Percentiles rank a stretch among this genome's conserved stretches.
Conservation (phyloP, 176 grass and related monocot species). For the Oryza punctata region DNA sequence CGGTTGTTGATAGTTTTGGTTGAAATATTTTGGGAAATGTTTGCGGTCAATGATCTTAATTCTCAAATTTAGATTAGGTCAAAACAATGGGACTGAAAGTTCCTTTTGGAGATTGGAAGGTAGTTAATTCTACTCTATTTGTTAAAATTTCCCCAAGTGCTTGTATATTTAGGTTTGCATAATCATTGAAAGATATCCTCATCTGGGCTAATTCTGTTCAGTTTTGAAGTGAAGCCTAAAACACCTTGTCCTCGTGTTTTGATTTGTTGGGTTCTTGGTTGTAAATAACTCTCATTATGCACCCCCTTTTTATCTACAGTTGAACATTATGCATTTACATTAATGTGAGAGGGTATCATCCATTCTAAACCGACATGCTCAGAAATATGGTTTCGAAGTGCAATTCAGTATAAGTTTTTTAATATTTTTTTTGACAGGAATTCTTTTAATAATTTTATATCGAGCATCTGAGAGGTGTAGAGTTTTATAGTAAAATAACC, state of each 20-base stretch:
- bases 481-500: background rate
- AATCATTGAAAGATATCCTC: conserved; percentile 27
- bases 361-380: background rate
- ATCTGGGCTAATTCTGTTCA: background rate
- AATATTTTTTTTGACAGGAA: too few species aligned
- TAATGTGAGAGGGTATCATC: background rate
- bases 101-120: background rate
- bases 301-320: background rate
- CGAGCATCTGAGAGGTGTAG: background rate
- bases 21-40: background rate
- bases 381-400: background rate
- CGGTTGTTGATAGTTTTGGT: background rate
- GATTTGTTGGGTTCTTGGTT: background rate
- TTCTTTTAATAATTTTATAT: background rate
- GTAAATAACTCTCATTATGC: background rate
- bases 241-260: background rate
- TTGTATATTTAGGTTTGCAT: background rate
- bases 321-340: background rate
- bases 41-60: background rate
- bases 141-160: background rate
- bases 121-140: background rate
- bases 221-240: background rate
- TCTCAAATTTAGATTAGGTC: background rate
- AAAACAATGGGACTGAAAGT: background rate
- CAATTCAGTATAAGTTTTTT: background rate